Evolutionary conservation across 805 yeast species (phyloP).

Genomic region (Saturnispora diversa): DNA sequence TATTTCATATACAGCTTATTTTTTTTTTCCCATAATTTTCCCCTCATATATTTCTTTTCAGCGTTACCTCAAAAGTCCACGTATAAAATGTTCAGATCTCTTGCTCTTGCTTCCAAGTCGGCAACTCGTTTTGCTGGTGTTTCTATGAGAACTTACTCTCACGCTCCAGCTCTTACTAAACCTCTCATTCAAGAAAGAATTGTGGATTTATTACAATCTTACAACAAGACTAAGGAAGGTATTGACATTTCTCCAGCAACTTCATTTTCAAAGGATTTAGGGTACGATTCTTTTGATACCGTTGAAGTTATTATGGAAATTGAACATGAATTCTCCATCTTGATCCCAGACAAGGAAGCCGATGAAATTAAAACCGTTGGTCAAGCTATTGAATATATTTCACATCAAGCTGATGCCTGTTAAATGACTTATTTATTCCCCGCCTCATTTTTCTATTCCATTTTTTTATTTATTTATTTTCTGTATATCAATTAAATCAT

Average conservation of each 20-base stretch:
- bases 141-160: conserved; percentile 38
- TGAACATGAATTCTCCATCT: conserved; percentile 69
- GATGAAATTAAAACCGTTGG: conserved; percentile 91
- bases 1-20: no score
- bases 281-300: conserved; percentile 62
- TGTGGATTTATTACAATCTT: conserved; percentile 56
- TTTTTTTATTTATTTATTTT: conserved; percentile 3
- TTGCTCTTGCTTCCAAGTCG: no score
- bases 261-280: conserved; percentile 56
- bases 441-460: neutral
- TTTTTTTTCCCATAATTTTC: neutral
- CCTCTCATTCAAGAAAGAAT: conserved; percentile 57
- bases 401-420: conserved; percentile 48
- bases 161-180: conserved; percentile 52
- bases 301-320: conserved; percentile 69
- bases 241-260: conserved; percentile 33
- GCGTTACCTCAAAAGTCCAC: no score
- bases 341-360: conserved; percentile 83
- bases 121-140: no score
- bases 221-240: conserved; percentile 43
- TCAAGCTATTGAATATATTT: conserved; percentile 84
- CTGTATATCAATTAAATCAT: conserved; percentile 9
- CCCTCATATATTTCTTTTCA: no score
- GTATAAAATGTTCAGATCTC: no score
- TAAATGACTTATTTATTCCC: no score